Percentiles rank a stretch among this genome's conserved stretches.
Evolutionary conservation across 2,329 filamentous ascomycete species (phyloP).

Genomic region (Madurella fahalii): DNA sequence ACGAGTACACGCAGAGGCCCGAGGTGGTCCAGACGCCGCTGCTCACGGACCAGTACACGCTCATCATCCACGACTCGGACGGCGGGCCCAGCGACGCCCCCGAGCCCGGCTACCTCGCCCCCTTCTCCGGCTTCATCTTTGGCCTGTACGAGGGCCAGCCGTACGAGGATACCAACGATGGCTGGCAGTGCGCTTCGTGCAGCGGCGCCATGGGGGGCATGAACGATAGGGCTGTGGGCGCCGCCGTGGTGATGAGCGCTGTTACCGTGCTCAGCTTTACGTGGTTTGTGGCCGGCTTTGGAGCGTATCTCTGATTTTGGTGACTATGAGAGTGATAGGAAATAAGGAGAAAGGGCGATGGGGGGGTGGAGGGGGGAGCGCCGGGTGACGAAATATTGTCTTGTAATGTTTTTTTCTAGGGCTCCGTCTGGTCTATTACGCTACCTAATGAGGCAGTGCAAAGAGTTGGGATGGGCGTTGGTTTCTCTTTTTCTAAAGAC

Average conservation of each 20-base stretch:
- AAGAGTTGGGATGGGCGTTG: background rate
- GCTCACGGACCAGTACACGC: conserved; percentile 53
- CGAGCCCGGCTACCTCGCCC: conserved; percentile 52
- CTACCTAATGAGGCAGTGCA: background rate
- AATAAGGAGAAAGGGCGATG: background rate
- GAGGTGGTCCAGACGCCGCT: conserved; percentile 45
- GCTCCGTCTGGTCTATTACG: background rate
- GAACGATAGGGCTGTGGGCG: conserved; percentile 45
- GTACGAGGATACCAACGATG: conserved; percentile 47
- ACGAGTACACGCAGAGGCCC: conserved; percentile 39
- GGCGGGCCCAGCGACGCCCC: conserved; percentile 46
- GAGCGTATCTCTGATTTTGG: conserved; percentile 23
- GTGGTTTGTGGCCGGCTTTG: conserved; percentile 57
- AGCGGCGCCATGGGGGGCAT: conserved; percentile 47
- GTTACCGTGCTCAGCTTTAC: conserved; percentile 59
- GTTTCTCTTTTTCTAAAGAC: background rate
- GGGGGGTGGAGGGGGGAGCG: too few relatives aligned
- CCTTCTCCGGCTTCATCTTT: conserved; percentile 48
- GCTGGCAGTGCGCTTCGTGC: conserved; percentile 56
- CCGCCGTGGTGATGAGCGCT: conserved; percentile 51
- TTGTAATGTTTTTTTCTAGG: background rate
- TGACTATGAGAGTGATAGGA: background rate
- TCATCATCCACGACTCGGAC: conserved; percentile 59
- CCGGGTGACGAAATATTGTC: background rate
- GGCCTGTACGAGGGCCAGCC: conserved; percentile 52